A percentile compares a stretch with the other conserved stretches of the same genome.
Evolutionary conservation across 352 stramenopile species (phyloP).

Genomic region (Phytophthora litchii): DNA sequence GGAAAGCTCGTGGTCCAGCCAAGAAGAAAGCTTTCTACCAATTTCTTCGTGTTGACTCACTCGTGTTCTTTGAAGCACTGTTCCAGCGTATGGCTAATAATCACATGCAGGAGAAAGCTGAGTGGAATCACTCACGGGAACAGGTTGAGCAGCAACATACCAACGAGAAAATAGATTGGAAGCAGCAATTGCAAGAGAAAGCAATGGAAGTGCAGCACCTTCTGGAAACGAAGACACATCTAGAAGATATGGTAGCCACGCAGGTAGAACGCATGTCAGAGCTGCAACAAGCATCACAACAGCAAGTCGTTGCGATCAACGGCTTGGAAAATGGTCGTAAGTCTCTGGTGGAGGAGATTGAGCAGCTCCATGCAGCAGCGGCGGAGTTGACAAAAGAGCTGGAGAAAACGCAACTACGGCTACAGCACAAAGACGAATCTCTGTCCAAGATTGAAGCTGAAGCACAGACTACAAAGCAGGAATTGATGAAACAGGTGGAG

Average conservation of each 20-base stretch:
- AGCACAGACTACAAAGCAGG: conserved; percentile 38
- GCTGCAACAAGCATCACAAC: conserved; percentile 39
- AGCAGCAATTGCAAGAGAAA: conserved; percentile 53
- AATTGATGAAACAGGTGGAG: conserved; percentile 47
- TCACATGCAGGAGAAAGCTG: conserved; percentile 24
- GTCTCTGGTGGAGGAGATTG: conserved; percentile 31
- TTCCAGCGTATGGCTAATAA: conserved; percentile 44
- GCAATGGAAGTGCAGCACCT: conserved; percentile 51
- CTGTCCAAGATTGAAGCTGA: conserved; percentile 42
- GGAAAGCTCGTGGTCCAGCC: conserved; percentile 58
- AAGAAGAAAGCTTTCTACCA: conserved; percentile 75
- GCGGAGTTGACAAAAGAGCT: conserved; percentile 50
- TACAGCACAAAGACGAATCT: conserved; percentile 53
- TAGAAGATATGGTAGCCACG: conserved; percentile 61
- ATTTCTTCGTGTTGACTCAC: conserved; percentile 62
- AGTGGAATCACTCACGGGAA: conserved; percentile 36
- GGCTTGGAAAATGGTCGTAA: conserved; percentile 46
- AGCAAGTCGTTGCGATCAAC: conserved; percentile 40
- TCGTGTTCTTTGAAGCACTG: conserved; percentile 59
- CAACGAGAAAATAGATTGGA: conserved; percentile 47
- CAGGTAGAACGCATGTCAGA: conserved; percentile 48
- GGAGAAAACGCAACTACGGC: conserved; percentile 54
- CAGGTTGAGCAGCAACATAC: conserved; percentile 47
- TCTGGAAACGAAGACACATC: conserved; percentile 47
- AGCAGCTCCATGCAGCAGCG: conserved; percentile 34